Percentiles rank a stretch among this genome's conserved stretches.
These are phyloP conservation scores for Cutaneotrichosporon cyanovorans DNA, from an alignment of 1,284 basidiomycete genomes.

Conservation along the genomic window DNA sequence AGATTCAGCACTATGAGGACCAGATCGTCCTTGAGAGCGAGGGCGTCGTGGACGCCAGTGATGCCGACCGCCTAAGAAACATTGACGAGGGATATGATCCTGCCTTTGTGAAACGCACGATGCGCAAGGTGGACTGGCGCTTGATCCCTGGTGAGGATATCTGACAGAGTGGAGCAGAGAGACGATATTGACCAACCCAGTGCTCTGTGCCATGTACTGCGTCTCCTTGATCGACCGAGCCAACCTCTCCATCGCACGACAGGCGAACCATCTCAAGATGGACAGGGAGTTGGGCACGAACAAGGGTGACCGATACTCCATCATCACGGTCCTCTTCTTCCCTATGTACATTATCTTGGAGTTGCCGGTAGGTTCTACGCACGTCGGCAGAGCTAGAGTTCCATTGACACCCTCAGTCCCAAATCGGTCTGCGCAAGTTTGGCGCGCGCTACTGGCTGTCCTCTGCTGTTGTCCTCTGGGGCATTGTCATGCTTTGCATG, in stretches of 20 bases:
- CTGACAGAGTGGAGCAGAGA: too few relatives aligned
- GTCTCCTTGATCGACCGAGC: slow-evolving; percentile 14
- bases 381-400: background rate
- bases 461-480: slow-evolving; percentile 35
- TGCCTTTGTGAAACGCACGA: slow-evolving; percentile 2
- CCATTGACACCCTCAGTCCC: slow-evolving; percentile 1
- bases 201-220: slow-evolving; percentile 15
- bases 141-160: slow-evolving; percentile 9
- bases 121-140: slow-evolving; percentile 17
- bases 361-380: background rate
- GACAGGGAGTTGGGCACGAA: slow-evolving; percentile 18
- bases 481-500: slow-evolving; percentile 45
- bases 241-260: slow-evolving; percentile 21
- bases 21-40: background rate
- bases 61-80: background rate
- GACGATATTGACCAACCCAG: background rate
- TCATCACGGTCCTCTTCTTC: slow-evolving; percentile 41
- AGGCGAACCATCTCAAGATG: slow-evolving; percentile 19
- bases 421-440: slow-evolving; percentile 14
- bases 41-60: background rate
- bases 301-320: slow-evolving; percentile 40
- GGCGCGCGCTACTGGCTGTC: slow-evolving; percentile 22
- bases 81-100: slow-evolving; percentile 13
- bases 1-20: slow-evolving; percentile 5
- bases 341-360: slow-evolving; percentile 23